Base-by-base conservation (phyloP, 495 filamentous ascomycete species). In the Lophiostoma macrostomum region DNA sequence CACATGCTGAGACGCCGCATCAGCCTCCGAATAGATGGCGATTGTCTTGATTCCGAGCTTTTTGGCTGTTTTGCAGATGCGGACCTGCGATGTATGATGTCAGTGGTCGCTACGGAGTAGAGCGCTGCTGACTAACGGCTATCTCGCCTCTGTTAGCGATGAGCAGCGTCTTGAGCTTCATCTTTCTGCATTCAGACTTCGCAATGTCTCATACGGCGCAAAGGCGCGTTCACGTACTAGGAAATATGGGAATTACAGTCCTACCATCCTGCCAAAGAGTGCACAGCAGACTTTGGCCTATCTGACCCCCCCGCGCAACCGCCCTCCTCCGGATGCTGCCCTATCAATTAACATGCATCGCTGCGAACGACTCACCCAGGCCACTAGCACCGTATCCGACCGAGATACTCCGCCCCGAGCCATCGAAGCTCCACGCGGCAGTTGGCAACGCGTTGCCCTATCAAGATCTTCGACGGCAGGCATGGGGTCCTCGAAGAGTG, bases 91-190 rank as follows among this genome's bases (percentile, higher is more conserved):
- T 42, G 37, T 1, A 57, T 28, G 18, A 46, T 44, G 50, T 60
- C 56, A 48, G 50, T 19, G 22, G 29, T 67, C 71, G 44, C 18
- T 22, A 7, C 16, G 13, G 13, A 8, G 44, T 18, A 14, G 27
- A 35, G 38, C 23, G 22, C 19, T 28, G 32, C n/a, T n/a, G n/a
- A 42, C 78, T 57, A 22, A 73, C 73, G 0, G 80, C 80, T 35
- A 82, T 82, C 54, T 82, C 80, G 13, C 80, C 81, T 30, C 81
- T 71, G 63, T 85, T 85, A 16, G 67, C 64, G 16, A 68, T 54
- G 13, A 70, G 46, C 1, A 70, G 16, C 12, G 40, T 60, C 28
- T 67, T 64, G 11, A 69, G 29, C 31, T 19, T 36, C 12, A n/a
- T n/a, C n/a, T n/a, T n/a, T n/a, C n/a, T n/a, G n/a, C n/a, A n/a